Base-by-base conservation (phyloP, 257 asterid species). In the Jasminum sambac region DNA sequence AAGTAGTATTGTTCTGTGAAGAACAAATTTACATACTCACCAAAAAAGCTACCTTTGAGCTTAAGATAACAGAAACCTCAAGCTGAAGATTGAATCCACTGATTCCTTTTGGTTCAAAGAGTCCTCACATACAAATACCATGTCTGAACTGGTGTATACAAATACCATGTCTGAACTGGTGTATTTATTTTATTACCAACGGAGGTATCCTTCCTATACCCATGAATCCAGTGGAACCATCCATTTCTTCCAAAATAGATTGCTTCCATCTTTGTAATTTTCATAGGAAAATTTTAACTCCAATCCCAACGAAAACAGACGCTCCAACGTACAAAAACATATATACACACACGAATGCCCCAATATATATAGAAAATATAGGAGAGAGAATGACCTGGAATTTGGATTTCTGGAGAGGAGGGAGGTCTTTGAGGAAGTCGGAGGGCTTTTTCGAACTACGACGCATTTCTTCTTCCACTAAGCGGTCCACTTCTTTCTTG, bases 381-480 rank as follows among this genome's bases (percentile, higher is more conserved):
- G 4, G 11, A n/a, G 13, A 11, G 12, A 55, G 25, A 55, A 55
- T 19, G 34, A 91, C 99, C 99, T 89, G 73, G 66, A 89, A 91
- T 25, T 75, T 79, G 77, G 75, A 72, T 30, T 72, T 81, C 37
- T 95, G 91, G 63, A 88, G 96, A 42, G 96, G 92, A 64, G 95
- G 97, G 2, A 95, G 96, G 68, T 82, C 86, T 79, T 90, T 84
- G 87, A 95, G 96, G 79, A 95, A 95, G 77, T 91, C 97, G 66
- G 99, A 85, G 67, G 99, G 99, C 60, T 85, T 91, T 81, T 86
- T 90, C 16, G 87, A 82, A 85, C 97, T 95, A 25, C 86, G 90
- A 25, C 87, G 95, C 98, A 91, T 91, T 80, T 95, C 99, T 64
- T 88, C 95, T 72, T 91, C 97, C 50, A 95, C 95, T 67, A 95